A percentile compares a stretch with the other conserved stretches of the same genome.
Conservation (phyloP, 2,329 filamentous ascomycete genomes). For the Colletotrichum liriopes region DNA sequence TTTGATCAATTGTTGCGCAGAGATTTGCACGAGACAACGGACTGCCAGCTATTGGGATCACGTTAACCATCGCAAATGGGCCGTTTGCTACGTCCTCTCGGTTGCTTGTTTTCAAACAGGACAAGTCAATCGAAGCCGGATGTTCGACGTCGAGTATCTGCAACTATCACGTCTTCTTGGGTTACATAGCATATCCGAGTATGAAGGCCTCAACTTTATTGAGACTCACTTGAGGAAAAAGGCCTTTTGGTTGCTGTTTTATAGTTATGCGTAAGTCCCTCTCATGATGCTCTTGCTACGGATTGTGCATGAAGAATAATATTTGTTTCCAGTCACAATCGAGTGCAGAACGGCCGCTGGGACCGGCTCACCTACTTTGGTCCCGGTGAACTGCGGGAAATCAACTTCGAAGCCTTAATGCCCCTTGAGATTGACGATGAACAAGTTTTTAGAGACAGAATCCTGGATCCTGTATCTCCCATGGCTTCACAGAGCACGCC, state of each 20-base stretch:
- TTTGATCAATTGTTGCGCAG: constrained; percentile 48
- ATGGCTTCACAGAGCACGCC: constrained; percentile 22
- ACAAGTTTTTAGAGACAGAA: constrained; percentile 47
- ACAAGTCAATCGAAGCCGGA: constrained; percentile 53
- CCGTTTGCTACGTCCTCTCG: constrained; percentile 51
- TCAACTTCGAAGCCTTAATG: constrained; percentile 52
- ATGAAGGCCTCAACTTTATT: constrained; percentile 51
- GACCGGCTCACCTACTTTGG: constrained; percentile 50
- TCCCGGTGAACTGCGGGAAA: constrained; percentile 47
- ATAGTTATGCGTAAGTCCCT: constrained; percentile 47
- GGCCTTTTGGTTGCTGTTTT: constrained; percentile 55
- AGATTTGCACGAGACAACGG: constrained; percentile 46
- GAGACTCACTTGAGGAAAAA: constrained; percentile 55
- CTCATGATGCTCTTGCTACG: neutral
- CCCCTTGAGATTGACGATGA: constrained; percentile 53
- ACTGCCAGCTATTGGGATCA: constrained; percentile 48
- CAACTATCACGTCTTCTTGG: constrained; percentile 53
- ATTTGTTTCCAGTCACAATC: constrained; percentile 40
- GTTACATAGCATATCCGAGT: constrained; percentile 51
- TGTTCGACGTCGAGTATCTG: constrained; percentile 54
- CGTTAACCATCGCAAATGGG: constrained; percentile 54
- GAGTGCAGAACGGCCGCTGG: constrained; percentile 45
- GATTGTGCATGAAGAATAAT: neutral
- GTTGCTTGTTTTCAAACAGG: constrained; percentile 54
- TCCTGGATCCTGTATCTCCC: constrained; percentile 31